Conservation (phyloP, 352 stramenopile genomes). For the Phytopythium litorale region DNA sequence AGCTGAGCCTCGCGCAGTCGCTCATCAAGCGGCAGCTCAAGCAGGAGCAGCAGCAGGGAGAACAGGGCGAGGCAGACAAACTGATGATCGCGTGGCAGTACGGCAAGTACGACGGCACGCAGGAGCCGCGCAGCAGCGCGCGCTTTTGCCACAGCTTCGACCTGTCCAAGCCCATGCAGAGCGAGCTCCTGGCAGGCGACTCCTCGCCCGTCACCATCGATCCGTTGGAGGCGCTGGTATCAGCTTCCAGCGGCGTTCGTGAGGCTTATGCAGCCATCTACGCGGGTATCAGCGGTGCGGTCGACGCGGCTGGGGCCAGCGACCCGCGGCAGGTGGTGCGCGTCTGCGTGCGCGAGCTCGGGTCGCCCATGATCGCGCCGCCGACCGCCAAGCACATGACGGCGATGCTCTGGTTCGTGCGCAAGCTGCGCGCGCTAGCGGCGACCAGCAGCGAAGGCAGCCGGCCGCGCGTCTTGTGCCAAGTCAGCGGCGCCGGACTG, state of each 20-base stretch:
- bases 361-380: conserved; percentile 35
- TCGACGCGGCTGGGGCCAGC: conserved; percentile 9
- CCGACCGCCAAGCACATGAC: conserved; percentile 32
- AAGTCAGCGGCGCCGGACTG: conserved; percentile 22
- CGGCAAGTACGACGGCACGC: conserved; percentile 41
- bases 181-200: conserved; percentile 41
- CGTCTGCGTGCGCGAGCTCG: conserved; percentile 37
- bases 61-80: conserved; percentile 12
- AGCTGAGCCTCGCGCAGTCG: conserved; percentile 63
- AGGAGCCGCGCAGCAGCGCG: conserved; percentile 8
- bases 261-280: conserved; percentile 32
- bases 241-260: background rate
- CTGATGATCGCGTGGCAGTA: conserved; percentile 81
- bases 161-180: conserved; percentile 53
- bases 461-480: conserved; percentile 18
- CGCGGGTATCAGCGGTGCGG: conserved; percentile 14
- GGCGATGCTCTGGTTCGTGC: conserved; percentile 36
- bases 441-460: background rate
- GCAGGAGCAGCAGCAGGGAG: conserved; percentile 1
- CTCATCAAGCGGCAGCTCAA: conserved; percentile 57
- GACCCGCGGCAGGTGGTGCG: conserved; percentile 28
- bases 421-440: conserved; percentile 24
- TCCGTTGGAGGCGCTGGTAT: conserved; percentile 5
- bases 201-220: conserved; percentile 28
- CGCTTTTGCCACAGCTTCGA: conserved; percentile 79